Evolutionary conservation across 2,329 filamentous ascomycete genomes (phyloP).

Genomic region (Cladosporium oxysporum): DNA sequence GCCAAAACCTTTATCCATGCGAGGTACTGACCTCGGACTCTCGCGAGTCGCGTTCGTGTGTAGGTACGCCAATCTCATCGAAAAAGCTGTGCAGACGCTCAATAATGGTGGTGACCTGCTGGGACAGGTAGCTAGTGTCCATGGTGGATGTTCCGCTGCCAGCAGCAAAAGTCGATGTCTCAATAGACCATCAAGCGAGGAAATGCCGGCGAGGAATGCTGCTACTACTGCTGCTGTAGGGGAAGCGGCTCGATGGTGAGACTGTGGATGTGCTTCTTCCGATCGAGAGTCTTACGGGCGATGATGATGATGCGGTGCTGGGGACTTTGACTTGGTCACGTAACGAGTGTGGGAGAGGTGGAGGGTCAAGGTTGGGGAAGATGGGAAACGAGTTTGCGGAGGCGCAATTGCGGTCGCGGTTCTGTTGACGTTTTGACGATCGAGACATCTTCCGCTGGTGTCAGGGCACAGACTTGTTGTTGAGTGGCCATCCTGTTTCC

Average conservation of each 20-base stretch:
- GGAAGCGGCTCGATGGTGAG: not conserved
- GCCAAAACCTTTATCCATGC: not conserved
- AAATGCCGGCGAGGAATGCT: slow-evolving; percentile 25
- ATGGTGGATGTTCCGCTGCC: slow-evolving; percentile 51
- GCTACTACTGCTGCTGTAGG: not conserved
- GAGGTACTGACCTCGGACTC: slow-evolving; percentile 76
- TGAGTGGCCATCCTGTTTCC: not conserved
- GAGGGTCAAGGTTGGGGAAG: not conserved
- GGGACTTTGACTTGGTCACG: not conserved
- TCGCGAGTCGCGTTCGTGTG: slow-evolving; percentile 84
- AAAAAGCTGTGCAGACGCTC: slow-evolving; percentile 91
- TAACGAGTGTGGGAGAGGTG: slow-evolving; percentile 5
- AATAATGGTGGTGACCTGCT: slow-evolving; percentile 94
- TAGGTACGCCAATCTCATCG: slow-evolving; percentile 95
- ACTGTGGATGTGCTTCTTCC: not conserved
- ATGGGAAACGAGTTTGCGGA: slow-evolving; percentile 2
- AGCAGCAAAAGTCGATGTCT: slow-evolving; percentile 31
- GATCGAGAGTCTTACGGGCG: not conserved
- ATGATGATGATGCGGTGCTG: not conserved
- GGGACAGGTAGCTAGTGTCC: slow-evolving; percentile 89
- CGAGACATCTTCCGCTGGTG: slow-evolving; percentile 8
- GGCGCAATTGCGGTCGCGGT: not conserved
- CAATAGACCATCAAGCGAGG: slow-evolving; percentile 26
- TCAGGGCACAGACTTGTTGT: not conserved
- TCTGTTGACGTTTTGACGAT: slow-evolving; percentile 10